Evolutionary conservation across 495 filamentous ascomycete genomes (phyloP).

Genomic region (Cryomyces antarcticus): DNA sequence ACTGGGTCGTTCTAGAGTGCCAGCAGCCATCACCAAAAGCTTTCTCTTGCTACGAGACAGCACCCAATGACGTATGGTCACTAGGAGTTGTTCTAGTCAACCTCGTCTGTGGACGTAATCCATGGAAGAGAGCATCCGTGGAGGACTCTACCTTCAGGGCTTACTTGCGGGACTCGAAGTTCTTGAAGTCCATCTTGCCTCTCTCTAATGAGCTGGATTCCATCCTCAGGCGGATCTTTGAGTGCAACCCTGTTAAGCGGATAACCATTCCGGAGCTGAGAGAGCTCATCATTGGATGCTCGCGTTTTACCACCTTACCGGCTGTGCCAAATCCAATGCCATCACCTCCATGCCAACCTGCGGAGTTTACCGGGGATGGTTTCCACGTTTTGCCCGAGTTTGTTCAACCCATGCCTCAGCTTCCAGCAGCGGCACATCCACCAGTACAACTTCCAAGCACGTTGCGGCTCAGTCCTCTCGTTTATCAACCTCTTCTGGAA

Average conservation of each 20-base stretch:
- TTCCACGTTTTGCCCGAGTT: conserved; percentile 5
- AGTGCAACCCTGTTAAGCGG: conserved; percentile 64
- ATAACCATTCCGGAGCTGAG: conserved; percentile 72
- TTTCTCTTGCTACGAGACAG: conserved; percentile 67
- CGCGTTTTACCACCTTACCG: conserved; percentile 38
- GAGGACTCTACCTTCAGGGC: conserved; percentile 94
- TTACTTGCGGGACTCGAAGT: conserved; percentile 66
- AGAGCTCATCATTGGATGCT: conserved; percentile 54
- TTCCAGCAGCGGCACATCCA: conserved; percentile 4
- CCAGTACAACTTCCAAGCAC: conserved; percentile 3
- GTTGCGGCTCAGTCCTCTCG: conserved; percentile 2
- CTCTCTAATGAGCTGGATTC: conserved; percentile 75
- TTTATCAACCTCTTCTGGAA: conserved; percentile 10
- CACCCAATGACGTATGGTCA: conserved; percentile 95
- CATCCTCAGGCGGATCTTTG: conserved; percentile 79
- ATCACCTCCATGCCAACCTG: conserved; percentile 11
- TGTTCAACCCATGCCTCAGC: conserved; percentile 6
- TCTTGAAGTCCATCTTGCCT: conserved; percentile 83
- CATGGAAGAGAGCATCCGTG: conserved; percentile 85
- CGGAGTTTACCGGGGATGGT: conserved; percentile 9
- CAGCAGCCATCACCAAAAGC: conserved; percentile 66
- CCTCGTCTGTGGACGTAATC: conserved; percentile 92
- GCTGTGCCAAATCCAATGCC: conserved; percentile 6
- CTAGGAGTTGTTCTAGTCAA: conserved; percentile 95
- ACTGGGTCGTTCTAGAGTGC: conserved; percentile 46